Evolutionary conservation across 345 rosid genomes (phyloP), one percentile per base, ranked within the genome.

Genomic region (Luvunga scandens): DNA sequence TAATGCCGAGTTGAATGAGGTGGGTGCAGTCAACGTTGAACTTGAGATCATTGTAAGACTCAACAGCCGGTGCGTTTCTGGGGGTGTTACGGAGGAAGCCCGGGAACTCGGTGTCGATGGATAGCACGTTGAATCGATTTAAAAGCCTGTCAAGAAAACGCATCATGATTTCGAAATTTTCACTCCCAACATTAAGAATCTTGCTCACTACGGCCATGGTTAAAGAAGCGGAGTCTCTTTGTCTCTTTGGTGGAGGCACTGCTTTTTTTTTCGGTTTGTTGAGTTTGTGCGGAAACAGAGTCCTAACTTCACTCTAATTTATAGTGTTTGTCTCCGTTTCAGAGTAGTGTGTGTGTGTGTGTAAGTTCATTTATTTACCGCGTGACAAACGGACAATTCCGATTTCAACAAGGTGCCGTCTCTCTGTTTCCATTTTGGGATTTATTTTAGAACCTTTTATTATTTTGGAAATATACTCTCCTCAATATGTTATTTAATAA

Each of bases 11-110:
- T 73, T 73, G 76, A 24, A 73, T 73, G 9, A 73, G 9, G 16
- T 73, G 18, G 56, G 34, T 60, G 56, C 3, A 3, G 34, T 73
- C 68, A 0, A 60, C 55, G 36, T 57, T 72, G 55, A 57, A 73
- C 65, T 61, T 73, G 8, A 73, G 55, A 25, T 73, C 68, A 6
- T 38, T 2, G 34, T 59, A 72, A n/a, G 21, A 5, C 6, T 9
- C 16, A 8, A 6, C 16, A 1, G 22, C 21, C 24, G 18, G 16
- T 9, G 63, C 63, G 39, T 72, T 2, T 31, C 76, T 33, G 50
- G 66, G 33, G 10, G 53, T 72, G 7, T 34, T 39, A 4, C 76
- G 76, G 19, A 72, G 76, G 28, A 57, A 72, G 16, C 76, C 76
- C 1, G 76, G 56, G 18, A 73, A 73, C 66, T 73, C 68, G 2